These are phyloP conservation scores for Colletotrichum scovillei DNA, from an alignment of 2,329 filamentous ascomycete species.

Conservation along the genomic window DNA sequence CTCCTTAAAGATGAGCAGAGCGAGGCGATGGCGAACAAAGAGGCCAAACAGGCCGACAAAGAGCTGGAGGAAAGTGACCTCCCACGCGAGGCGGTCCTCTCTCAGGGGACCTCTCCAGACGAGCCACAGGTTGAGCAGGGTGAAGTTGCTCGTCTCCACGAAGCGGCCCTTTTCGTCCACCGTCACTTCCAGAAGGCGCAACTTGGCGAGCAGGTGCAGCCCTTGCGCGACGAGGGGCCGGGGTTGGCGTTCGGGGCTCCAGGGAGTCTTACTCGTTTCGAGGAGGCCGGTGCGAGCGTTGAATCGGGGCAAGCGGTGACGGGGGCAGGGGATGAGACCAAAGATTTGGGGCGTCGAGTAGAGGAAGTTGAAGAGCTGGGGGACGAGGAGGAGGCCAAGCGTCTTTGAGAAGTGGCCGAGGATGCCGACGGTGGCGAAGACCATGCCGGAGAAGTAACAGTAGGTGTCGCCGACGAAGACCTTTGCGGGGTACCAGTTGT, in stretches of 20 bases:
- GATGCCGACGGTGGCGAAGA: slow-evolving; percentile 97
- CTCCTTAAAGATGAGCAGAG: slow-evolving; percentile 87
- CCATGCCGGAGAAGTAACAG: slow-evolving; percentile 99
- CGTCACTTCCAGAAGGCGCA: slow-evolving; percentile 73
- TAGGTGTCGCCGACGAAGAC: slow-evolving; percentile 99
- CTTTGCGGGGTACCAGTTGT: slow-evolving; percentile 96
- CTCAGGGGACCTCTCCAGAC: slow-evolving; percentile 93
- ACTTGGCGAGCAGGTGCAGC: slow-evolving; percentile 74
- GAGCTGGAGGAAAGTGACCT: slow-evolving; percentile 84
- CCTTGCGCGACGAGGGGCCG: slow-evolving; percentile 68
- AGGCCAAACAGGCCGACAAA: slow-evolving; percentile 83
- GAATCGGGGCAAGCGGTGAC: slow-evolving; percentile 91
- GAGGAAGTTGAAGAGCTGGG: slow-evolving; percentile 95
- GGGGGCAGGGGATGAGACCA: slow-evolving; percentile 88
- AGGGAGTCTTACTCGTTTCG: slow-evolving; percentile 87
- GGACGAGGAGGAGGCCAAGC: slow-evolving; percentile 87
- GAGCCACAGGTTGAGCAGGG: slow-evolving; percentile 94
- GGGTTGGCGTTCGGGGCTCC: slow-evolving; percentile 75
- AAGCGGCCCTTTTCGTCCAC: slow-evolving; percentile 77
- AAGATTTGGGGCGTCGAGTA: slow-evolving; percentile 96
- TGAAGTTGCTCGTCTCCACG: slow-evolving; percentile 87
- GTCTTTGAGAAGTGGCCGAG: slow-evolving; percentile 99
- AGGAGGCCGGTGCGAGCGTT: slow-evolving; percentile 86
- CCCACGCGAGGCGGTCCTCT: slow-evolving; percentile 84
- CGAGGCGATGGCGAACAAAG: slow-evolving; percentile 86